Evolutionary conservation across 257 asterid species (phyloP).

Genomic region (Gynochthodes officinalis): DNA sequence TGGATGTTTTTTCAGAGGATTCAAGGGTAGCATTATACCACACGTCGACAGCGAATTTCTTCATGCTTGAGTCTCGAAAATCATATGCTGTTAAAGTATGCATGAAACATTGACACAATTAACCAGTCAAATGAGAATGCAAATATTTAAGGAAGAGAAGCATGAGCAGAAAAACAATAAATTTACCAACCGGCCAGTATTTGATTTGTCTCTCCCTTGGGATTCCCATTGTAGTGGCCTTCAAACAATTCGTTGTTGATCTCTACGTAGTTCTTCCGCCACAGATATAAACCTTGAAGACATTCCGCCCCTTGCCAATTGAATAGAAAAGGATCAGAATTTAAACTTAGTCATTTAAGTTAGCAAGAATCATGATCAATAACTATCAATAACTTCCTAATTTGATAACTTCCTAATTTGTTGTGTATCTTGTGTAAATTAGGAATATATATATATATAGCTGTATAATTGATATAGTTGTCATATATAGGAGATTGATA

Average conservation of each 20-base stretch:
- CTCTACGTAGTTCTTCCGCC: slow-evolving; percentile 31
- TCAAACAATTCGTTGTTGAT: slow-evolving; percentile 34
- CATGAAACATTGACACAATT: background rate
- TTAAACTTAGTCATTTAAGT: too few species aligned
- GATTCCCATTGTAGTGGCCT: slow-evolving; percentile 32
- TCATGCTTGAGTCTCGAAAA: slow-evolving; percentile 28
- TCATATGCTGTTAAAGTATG: slow-evolving; percentile 30
- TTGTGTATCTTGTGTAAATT: too few species aligned
- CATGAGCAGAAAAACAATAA: background rate
- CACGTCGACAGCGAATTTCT: slow-evolving; percentile 27
- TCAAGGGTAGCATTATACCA: slow-evolving; percentile 31
- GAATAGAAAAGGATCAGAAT: background rate
- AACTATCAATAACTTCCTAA: too few species aligned
- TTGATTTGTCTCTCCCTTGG: slow-evolving; percentile 27
- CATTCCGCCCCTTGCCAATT: slow-evolving; percentile 15
- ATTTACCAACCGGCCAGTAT: slow-evolving; percentile 32
- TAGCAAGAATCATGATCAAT: too few species aligned
- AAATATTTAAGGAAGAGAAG: background rate
- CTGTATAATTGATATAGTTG: too few species aligned
- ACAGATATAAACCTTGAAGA: slow-evolving; percentile 28
- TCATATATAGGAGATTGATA: too few species aligned
- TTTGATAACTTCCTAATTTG: too few species aligned
- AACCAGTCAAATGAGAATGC: background rate
- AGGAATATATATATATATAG: too few species aligned
- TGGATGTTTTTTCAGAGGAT: background rate